phyloP scores from a whole-genome alignment of 129 eudicot genomes.

The Scalesia atractyloides region DNA sequence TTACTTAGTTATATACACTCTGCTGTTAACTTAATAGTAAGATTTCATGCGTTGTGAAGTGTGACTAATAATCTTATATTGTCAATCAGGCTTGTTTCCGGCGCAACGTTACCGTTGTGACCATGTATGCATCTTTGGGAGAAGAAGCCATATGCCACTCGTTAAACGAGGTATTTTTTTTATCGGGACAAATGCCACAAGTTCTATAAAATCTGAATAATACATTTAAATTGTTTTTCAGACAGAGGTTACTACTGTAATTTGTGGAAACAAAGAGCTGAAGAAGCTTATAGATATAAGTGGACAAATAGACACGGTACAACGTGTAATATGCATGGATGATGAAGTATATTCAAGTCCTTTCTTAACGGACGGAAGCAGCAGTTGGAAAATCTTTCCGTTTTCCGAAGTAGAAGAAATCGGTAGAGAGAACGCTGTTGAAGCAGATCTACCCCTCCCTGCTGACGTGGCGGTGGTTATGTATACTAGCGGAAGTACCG shows the following conservation, averaged over 20 bases:
- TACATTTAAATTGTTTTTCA: constrained; percentile 37
- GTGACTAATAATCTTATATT: constrained; percentile 17
- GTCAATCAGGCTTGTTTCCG: constrained; percentile 85
- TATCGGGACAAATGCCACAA: constrained; percentile 1
- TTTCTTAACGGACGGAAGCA: constrained; percentile 41
- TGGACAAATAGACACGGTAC: constrained; percentile 82
- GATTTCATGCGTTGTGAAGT: background rate
- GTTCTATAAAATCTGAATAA: background rate
- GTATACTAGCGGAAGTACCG: constrained; percentile 98
- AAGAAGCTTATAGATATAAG: constrained; percentile 76
- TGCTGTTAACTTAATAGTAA: constrained; percentile 17
- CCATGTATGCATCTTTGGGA: constrained; percentile 94
- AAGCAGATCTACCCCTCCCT: constrained; percentile 73
- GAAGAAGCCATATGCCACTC: constrained; percentile 94
- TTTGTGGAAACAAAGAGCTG: constrained; percentile 86
- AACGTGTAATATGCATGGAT: constrained; percentile 89
- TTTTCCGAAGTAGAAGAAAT: constrained; percentile 65
- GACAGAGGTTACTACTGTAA: constrained; percentile 98
- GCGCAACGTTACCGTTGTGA: constrained; percentile 85
- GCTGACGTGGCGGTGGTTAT: constrained; percentile 93
- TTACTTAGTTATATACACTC: background rate
- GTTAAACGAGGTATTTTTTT: constrained; percentile 70
- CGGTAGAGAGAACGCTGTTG: constrained; percentile 72
- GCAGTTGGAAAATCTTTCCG: constrained; percentile 61
- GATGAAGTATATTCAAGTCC: constrained; percentile 38